Evolutionary conservation across 2,329 filamentous ascomycete genomes (phyloP).

Genomic region (Colletotrichum sp.): DNA sequence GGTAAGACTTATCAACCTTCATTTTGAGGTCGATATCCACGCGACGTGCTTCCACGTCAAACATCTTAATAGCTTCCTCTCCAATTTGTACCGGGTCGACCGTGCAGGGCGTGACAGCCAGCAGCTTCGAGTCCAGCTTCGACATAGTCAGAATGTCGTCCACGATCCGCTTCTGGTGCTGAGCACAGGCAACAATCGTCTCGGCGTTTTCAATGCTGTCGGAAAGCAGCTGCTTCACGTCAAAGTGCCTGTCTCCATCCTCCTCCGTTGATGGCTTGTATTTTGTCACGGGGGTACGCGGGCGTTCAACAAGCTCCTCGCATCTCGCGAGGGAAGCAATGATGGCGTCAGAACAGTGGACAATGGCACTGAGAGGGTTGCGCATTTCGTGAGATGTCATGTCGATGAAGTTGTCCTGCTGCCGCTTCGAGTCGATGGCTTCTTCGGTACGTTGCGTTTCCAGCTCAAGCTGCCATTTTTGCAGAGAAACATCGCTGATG

Average conservation of each 20-base stretch:
- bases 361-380: constrained; percentile 74
- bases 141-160: constrained; percentile 76
- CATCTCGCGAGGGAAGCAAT: constrained; percentile 52
- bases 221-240: constrained; percentile 49
- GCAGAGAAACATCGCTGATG: constrained; percentile 52
- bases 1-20: constrained; percentile 66
- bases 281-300: not conserved
- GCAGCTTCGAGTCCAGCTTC: constrained; percentile 77
- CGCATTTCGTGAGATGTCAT: constrained; percentile 77
- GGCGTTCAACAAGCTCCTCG: constrained; percentile 40
- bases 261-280: not conserved
- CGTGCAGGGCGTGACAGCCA: constrained; percentile 74
- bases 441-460: constrained; percentile 57
- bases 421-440: constrained; percentile 64
- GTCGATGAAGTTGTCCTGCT: constrained; percentile 84
- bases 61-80: constrained; percentile 75
- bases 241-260: constrained; percentile 1
- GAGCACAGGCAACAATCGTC: constrained; percentile 78
- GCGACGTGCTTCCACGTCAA: constrained; percentile 74
- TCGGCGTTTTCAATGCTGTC: constrained; percentile 76
- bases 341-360: constrained; percentile 78
- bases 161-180: constrained; percentile 82
- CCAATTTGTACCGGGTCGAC: constrained; percentile 72
- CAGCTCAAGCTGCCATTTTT: constrained; percentile 55
- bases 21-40: constrained; percentile 72